phyloP scores from a whole-genome alignment of 768 basidiomycete genomes.

The Dictyophora rubrovolvata region DNA sequence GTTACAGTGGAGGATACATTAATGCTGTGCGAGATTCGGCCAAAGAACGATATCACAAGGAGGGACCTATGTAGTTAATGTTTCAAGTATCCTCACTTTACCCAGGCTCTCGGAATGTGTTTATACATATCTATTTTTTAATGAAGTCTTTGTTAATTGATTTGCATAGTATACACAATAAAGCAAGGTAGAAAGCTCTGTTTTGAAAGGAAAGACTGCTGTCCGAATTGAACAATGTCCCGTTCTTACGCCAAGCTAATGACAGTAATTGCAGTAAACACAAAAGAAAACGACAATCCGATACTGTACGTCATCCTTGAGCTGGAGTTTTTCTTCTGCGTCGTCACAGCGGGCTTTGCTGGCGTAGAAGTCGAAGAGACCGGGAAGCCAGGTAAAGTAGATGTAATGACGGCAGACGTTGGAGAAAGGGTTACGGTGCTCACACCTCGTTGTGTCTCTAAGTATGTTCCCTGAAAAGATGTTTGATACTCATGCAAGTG shows the following conservation, averaged over 20 bases:
- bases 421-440: constrained; percentile 40
- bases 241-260: background rate
- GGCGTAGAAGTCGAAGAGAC: constrained; percentile 12
- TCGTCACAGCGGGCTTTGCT: constrained; percentile 10
- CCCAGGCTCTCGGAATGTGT: background rate
- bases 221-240: background rate
- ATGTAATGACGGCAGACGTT: constrained; percentile 57
- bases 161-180: background rate
- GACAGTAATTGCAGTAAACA: background rate
- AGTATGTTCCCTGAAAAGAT: constrained; percentile 47
- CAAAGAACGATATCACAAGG: constrained; percentile 6
- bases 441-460: constrained; percentile 62
- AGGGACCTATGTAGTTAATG: constrained; percentile 1
- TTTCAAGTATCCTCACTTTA: background rate
- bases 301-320: no score
- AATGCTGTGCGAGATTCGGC: constrained; percentile 11
- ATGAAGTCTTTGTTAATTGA: background rate
- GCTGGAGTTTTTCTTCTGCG: constrained; percentile 1
- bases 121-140: background rate
- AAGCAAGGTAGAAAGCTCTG: background rate
- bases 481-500: background rate
- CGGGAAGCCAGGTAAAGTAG: constrained; percentile 36
- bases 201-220: background rate
- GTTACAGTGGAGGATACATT: constrained; percentile 53
- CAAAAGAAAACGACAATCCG: no score